Evolutionary conservation across 2,329 filamentous ascomycete genomes (phyloP).

Genomic region (Colletotrichum caudatum): DNA sequence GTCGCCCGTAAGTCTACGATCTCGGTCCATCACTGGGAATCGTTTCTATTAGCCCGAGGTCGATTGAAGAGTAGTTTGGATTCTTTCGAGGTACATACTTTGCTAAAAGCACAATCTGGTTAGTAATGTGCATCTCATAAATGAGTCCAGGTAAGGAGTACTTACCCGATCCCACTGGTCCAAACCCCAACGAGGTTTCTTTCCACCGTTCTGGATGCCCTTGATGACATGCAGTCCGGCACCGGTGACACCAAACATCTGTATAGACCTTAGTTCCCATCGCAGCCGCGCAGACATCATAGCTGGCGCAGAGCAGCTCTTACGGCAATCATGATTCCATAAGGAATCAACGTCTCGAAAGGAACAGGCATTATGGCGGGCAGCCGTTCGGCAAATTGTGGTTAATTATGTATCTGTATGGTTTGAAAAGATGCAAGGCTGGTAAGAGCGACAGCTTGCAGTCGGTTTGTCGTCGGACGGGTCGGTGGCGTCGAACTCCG

Average conservation of each 20-base stretch:
- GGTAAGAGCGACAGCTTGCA: conserved; percentile 10
- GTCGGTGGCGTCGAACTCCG: conserved; percentile 4
- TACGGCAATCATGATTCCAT: conserved; percentile 73
- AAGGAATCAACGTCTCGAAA: conserved; percentile 73
- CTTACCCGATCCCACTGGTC: conserved; percentile 74
- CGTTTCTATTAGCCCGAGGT: conserved; percentile 27
- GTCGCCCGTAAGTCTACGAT: conserved; percentile 70
- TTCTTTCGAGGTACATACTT: conserved; percentile 57
- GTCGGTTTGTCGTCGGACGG: neutral
- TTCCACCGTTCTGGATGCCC: conserved; percentile 70
- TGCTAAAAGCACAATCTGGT: conserved; percentile 58
- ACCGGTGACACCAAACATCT: conserved; percentile 75
- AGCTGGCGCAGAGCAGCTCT: conserved; percentile 46
- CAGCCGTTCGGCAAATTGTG: conserved; percentile 38
- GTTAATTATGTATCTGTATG: conserved; percentile 33
- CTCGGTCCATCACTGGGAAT: conserved; percentile 73
- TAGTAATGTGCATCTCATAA: conserved; percentile 43
- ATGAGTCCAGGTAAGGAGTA: conserved; percentile 16
- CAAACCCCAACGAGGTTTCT: conserved; percentile 69
- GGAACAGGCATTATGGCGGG: conserved; percentile 68
- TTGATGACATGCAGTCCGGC: conserved; percentile 68
- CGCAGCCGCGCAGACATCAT: conserved; percentile 19
- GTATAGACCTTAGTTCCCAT: conserved; percentile 45
- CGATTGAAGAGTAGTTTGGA: neutral
- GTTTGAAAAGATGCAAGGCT: neutral